Conservation (phyloP, 2,329 filamentous ascomycete genomes). For the Mariannaea elegans region DNA sequence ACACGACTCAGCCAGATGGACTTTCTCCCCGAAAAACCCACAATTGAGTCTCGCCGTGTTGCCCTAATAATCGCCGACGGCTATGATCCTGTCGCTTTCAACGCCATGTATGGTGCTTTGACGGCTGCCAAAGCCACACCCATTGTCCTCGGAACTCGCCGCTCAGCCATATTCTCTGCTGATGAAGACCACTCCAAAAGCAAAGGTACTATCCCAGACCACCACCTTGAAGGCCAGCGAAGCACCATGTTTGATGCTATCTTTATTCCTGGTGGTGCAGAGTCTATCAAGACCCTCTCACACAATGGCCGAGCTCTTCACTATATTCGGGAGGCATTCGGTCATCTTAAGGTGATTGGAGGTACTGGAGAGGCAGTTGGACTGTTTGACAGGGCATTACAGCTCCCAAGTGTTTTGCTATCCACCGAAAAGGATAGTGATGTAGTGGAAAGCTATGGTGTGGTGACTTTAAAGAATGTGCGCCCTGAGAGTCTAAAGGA, state of each 20-base stretch:
- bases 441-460: conserved; percentile 75
- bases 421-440: conserved; percentile 51
- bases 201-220: conserved; percentile 72
- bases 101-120: conserved; percentile 70
- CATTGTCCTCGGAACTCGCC: conserved; percentile 75
- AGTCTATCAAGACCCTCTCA: conserved; percentile 68
- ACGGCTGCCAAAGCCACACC: conserved; percentile 71
- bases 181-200: conserved; percentile 61
- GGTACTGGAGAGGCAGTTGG: conserved; percentile 77
- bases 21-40: conserved; percentile 68
- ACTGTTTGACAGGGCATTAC: conserved; percentile 63
- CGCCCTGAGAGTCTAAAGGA: conserved; percentile 68
- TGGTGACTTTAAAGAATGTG: conserved; percentile 71
- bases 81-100: conserved; percentile 73
- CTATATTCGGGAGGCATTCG: conserved; percentile 83
- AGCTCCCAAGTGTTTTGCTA: conserved; percentile 52
- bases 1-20: conserved; percentile 75
- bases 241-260: conserved; percentile 84
- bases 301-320: conserved; percentile 78
- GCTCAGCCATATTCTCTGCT: conserved; percentile 71
- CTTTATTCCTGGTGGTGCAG: conserved; percentile 77
- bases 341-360: conserved; percentile 81
- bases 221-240: conserved; percentile 82
- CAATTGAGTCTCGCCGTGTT: conserved; percentile 75
- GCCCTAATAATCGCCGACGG: conserved; percentile 80